A percentile compares a stretch with the other conserved stretches of the same genome.
phyloP scores from a whole-genome alignment of 495 filamentous ascomycete species.

The Podospora pseudopauciseta region DNA sequence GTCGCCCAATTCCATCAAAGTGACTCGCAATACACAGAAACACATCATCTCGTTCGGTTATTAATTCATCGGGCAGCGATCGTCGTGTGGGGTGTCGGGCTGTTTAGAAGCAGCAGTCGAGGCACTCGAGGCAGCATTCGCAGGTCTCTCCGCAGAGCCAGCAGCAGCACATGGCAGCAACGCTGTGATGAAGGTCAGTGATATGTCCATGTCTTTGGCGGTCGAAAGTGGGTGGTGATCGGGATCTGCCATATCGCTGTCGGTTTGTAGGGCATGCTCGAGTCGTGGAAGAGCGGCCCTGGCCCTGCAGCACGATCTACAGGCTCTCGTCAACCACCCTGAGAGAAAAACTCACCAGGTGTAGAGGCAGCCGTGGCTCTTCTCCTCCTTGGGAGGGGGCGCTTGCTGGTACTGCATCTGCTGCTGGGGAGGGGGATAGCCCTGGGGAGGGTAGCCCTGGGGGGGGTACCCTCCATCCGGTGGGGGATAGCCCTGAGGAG shows the following conservation, averaged over 20 bases:
- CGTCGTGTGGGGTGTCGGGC: background rate
- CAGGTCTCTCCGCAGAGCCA: constrained; percentile 28
- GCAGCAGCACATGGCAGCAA: constrained; percentile 28
- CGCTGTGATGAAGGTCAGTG: constrained; percentile 2
- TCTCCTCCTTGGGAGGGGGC: constrained; percentile 26
- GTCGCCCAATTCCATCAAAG: too few relatives aligned
- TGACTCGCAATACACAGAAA: too few relatives aligned
- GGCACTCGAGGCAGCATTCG: constrained; percentile 28
- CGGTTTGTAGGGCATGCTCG: background rate
- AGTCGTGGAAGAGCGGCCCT: background rate
- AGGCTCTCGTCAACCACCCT: background rate
- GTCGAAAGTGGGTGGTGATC: background rate
- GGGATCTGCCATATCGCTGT: background rate
- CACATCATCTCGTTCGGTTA: too few relatives aligned
- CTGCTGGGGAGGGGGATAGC: constrained; percentile 15
- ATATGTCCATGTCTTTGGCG: background rate
- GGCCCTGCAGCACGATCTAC: background rate
- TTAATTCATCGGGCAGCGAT: too few relatives aligned
- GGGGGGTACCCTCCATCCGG: constrained; percentile 13
- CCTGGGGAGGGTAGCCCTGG: constrained; percentile 13
- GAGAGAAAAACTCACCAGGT: constrained; percentile 14
- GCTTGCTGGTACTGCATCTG: constrained; percentile 22
- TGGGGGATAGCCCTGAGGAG: constrained; percentile 10
- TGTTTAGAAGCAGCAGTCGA: constrained; percentile 25
- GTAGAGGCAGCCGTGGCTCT: constrained; percentile 29